phyloP scores from a whole-genome alignment of 192 early-diverging fungal genomes.

The Haplosporangium gracile region DNA sequence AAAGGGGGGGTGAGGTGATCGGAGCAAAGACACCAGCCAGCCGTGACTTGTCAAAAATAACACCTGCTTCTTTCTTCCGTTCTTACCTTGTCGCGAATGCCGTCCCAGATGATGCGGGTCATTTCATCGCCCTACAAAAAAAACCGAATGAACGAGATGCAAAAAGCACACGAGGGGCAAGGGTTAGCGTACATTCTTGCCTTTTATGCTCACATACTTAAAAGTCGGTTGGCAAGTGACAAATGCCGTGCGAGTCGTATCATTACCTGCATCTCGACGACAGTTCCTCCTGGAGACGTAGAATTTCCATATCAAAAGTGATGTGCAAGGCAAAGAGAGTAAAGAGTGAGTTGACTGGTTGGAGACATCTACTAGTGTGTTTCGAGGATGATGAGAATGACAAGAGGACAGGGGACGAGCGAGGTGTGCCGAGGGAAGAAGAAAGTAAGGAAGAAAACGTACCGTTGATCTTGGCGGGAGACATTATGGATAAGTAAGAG shows the following conservation, averaged over 20 bases:
- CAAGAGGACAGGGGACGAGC: neutral
- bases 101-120: conserved; percentile 97
- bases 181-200: neutral
- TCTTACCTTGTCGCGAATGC: conserved; percentile 90
- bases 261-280: conserved; percentile 58
- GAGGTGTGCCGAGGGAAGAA: neutral
- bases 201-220: neutral
- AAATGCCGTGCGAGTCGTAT: neutral
- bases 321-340: neutral
- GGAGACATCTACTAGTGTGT: neutral
- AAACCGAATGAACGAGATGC: neutral
- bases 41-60: conserved; percentile 1
- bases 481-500: conserved; percentile 19
- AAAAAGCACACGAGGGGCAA: neutral
- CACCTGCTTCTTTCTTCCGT: neutral
- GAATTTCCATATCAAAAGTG: neutral
- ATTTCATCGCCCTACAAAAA: conserved; percentile 96
- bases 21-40: neutral
- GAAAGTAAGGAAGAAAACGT: neutral
- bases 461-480: conserved; percentile 55
- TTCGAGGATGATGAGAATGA: neutral
- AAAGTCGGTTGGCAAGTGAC: neutral
- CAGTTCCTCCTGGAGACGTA: conserved; percentile 42
- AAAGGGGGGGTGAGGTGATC: neutral
- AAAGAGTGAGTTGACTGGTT: neutral